Conservation (phyloP, 2,329 filamentous ascomycete species). For the Claviceps sp. region DNA sequence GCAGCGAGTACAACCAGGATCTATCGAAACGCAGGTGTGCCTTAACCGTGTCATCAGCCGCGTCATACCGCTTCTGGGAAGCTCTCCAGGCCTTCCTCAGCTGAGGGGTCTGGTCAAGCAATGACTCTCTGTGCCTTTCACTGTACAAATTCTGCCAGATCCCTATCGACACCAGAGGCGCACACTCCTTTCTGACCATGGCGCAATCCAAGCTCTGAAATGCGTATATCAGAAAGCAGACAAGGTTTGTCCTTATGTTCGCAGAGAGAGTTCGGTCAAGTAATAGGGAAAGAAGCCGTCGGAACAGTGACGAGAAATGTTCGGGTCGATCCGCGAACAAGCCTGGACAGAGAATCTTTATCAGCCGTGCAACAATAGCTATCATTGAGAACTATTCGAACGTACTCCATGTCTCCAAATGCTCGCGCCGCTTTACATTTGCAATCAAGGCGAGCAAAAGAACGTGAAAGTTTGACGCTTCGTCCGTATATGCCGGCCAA, state of each 20-base stretch:
- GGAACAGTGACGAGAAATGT: slow-evolving; percentile 82
- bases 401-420: slow-evolving; percentile 75
- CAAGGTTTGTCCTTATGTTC: slow-evolving; percentile 63
- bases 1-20: slow-evolving; percentile 79
- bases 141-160: slow-evolving; percentile 89
- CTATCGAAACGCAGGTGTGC: slow-evolving; percentile 78
- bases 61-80: slow-evolving; percentile 72
- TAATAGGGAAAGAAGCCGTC: slow-evolving; percentile 76
- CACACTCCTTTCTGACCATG: slow-evolving; percentile 89
- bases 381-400: background rate
- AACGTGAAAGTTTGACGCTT: slow-evolving; percentile 84
- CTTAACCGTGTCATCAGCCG: slow-evolving; percentile 67
- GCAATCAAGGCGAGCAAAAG: slow-evolving; percentile 74
- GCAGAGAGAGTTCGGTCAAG: slow-evolving; percentile 55
- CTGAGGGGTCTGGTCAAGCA: slow-evolving; percentile 59
- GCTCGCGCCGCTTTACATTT: slow-evolving; percentile 79
- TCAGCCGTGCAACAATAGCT: slow-evolving; percentile 3
- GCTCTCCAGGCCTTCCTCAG: slow-evolving; percentile 86
- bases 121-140: slow-evolving; percentile 58
- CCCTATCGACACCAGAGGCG: slow-evolving; percentile 82
- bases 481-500: slow-evolving; percentile 84
- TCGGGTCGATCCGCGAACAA: slow-evolving; percentile 64
- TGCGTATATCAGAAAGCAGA: slow-evolving; percentile 79
- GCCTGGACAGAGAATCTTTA: slow-evolving; percentile 28
- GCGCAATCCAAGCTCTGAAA: slow-evolving; percentile 88